A percentile compares a stretch with the other conserved stretches of the same genome.
Evolutionary conservation across 768 basidiomycete genomes (phyloP).

Genomic region (Lentinula boryana): DNA sequence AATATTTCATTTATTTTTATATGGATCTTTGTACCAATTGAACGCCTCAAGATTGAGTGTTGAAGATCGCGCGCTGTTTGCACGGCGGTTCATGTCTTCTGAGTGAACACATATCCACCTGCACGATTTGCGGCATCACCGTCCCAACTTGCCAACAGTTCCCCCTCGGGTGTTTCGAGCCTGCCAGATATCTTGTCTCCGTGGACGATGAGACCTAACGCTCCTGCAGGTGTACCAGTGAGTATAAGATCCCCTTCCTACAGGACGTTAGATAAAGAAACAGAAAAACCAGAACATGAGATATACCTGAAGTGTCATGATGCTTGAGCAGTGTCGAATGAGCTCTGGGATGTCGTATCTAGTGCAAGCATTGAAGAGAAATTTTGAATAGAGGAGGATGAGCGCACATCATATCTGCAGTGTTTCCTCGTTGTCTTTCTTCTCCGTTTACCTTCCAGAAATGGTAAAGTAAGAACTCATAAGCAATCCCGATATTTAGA

Average conservation of each 20-base stretch:
- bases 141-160: not conserved
- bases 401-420: not conserved
- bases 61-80: not conserved
- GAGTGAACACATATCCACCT: not conserved
- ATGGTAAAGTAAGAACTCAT: not conserved
- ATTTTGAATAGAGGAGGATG: not conserved
- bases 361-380: not conserved
- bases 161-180: not conserved
- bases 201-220: not conserved
- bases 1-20: not conserved
- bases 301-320: conserved; percentile 1
- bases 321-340: not conserved
- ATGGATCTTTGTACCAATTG: not conserved
- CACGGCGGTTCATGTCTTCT: not conserved
- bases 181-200: not conserved
- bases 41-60: not conserved
- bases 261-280: not conserved
- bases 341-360: conserved; percentile 1
- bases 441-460: not conserved
- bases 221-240: not conserved
- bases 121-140: not conserved
- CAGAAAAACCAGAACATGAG: too few species aligned
- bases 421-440: not conserved
- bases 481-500: not conserved
- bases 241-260: conserved; percentile 1